Conservation (phyloP, 768 basidiomycete species). For the Coprinellus micaceus region DNA sequence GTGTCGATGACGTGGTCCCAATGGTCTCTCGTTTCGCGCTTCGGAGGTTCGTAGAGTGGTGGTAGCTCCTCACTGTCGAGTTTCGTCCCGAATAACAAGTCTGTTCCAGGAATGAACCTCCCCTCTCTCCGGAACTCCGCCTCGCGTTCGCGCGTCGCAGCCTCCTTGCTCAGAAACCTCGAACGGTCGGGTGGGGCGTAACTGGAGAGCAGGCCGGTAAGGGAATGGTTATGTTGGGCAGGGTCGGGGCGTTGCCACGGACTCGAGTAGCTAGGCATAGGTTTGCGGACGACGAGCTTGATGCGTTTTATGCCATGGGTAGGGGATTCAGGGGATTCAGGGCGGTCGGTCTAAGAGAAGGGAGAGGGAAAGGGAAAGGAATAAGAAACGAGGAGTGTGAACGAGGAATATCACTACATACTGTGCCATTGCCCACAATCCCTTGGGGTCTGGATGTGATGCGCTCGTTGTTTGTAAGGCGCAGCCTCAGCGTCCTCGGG, state of each 20-base stretch:
- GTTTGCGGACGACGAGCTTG: slow-evolving; percentile 62
- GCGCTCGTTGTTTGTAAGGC: no score
- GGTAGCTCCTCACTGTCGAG: slow-evolving; percentile 17
- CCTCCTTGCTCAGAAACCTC: slow-evolving; percentile 42
- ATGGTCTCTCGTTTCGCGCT: slow-evolving; percentile 38
- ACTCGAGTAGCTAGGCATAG: slow-evolving; percentile 57
- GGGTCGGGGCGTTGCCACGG: slow-evolving; percentile 63
- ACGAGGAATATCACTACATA: not conserved
- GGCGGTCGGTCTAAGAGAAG: not conserved
- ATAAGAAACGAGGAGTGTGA: no score
- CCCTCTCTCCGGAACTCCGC: slow-evolving; percentile 33
- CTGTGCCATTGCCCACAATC: not conserved
- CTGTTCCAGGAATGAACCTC: slow-evolving; percentile 36
- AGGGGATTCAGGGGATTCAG: slow-evolving; percentile 9
- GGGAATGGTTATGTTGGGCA: slow-evolving; percentile 48
- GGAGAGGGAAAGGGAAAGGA: not conserved
- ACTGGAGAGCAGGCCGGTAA: slow-evolving; percentile 57
- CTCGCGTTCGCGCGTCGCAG: slow-evolving; percentile 31
- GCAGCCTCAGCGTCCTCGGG: no score
- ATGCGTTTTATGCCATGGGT: slow-evolving; percentile 56
- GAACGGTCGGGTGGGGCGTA: slow-evolving; percentile 50
- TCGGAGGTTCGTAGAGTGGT: slow-evolving; percentile 24
- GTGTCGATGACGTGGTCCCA: slow-evolving; percentile 62
- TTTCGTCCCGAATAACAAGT: slow-evolving; percentile 29
- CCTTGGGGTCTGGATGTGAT: no score